Percentiles rank a stretch among this genome's conserved stretches.
Evolutionary conservation across 192 early-diverging fungal species (phyloP).

Genomic region (Coemansia sp.): DNA sequence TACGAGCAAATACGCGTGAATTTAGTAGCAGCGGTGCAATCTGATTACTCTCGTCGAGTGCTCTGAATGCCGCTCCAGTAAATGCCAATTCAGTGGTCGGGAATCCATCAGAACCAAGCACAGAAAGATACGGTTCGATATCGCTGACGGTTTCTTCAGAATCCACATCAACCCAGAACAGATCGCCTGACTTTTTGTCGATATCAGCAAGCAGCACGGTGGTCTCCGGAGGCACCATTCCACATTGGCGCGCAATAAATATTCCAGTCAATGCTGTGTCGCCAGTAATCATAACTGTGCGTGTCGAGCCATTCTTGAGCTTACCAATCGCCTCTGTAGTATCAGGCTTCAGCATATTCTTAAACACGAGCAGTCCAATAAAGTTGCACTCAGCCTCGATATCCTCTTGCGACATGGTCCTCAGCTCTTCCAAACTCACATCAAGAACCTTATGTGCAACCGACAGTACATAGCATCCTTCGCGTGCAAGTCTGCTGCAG

Average conservation of each 20-base stretch:
- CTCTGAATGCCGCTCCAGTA: conserved; percentile 67
- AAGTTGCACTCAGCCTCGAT: conserved; percentile 62
- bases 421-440: conserved; percentile 45
- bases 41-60: conserved; percentile 43
- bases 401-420: conserved; percentile 54
- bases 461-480: conserved; percentile 76
- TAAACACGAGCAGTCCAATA: conserved; percentile 69
- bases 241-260: conserved; percentile 62
- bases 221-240: conserved; percentile 20
- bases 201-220: conserved; percentile 57
- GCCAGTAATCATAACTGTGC: conserved; percentile 82
- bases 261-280: conserved; percentile 76
- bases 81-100: conserved; percentile 65
- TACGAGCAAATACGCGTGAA: conserved; percentile 75
- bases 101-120: conserved; percentile 23
- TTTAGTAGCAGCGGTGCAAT: conserved; percentile 61
- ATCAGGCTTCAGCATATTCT: conserved; percentile 75
- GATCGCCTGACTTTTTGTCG: conserved; percentile 24
- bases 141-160: conserved; percentile 37
- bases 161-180: conserved; percentile 65
- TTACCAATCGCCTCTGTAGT: conserved; percentile 65
- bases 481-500: conserved; percentile 58
- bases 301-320: conserved; percentile 67
- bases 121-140: conserved; percentile 12
- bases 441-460: conserved; percentile 60